Evolutionary conservation across 768 basidiomycete species (phyloP).

Genomic region (Amanita exitialis): DNA sequence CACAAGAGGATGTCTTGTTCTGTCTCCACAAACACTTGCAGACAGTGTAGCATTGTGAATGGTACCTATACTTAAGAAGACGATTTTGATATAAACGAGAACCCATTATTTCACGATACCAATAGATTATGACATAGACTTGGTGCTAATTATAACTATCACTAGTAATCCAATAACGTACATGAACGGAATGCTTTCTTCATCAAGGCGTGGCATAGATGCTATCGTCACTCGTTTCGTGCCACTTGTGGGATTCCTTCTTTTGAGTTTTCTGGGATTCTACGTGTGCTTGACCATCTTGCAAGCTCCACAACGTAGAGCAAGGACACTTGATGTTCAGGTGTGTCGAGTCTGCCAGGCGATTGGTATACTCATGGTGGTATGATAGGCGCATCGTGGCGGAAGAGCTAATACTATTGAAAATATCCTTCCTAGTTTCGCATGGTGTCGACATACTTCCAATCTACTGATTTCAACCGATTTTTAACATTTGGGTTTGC

Average conservation of each 20-base stretch:
- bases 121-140: background rate
- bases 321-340: background rate
- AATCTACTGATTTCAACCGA: background rate
- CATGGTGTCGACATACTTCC: slow-evolving; percentile 37
- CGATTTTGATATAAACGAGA: background rate
- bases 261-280: background rate
- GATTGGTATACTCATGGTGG: background rate
- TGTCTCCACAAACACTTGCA: slow-evolving; percentile 51
- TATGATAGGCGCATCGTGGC: slow-evolving; percentile 60
- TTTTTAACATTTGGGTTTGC: slow-evolving; percentile 3
- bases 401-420: slow-evolving; percentile 69
- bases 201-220: background rate
- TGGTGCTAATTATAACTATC: background rate
- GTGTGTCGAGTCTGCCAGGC: background rate
- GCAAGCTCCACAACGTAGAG: background rate
- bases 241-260: background rate
- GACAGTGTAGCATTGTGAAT: slow-evolving; percentile 9
- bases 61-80: background rate
- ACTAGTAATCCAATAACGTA: background rate
- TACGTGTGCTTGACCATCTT: background rate
- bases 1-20: slow-evolving; percentile 46
- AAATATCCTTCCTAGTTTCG: slow-evolving; percentile 66
- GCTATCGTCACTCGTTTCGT: background rate
- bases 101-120: background rate
- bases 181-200: background rate